Percentiles rank a stretch among this genome's conserved stretches.
Conservation (phyloP, 805 yeast species). For the Kazachstania kunashirensis region DNA sequence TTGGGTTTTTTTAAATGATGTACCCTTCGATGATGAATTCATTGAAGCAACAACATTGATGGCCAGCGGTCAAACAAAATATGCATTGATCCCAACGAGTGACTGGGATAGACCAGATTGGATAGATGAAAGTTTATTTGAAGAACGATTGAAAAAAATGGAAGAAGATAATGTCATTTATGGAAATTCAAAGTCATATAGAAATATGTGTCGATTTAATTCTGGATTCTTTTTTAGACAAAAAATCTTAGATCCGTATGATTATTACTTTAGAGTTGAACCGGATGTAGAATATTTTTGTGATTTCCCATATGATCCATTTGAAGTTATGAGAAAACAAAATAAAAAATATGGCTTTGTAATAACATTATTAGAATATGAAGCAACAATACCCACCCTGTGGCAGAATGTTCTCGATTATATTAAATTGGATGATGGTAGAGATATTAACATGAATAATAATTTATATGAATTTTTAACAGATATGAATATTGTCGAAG, state of each 20-base stretch:
- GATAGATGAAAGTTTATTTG: slow-evolving; percentile 51
- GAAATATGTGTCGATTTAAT: slow-evolving; percentile 94
- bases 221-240: slow-evolving; percentile 86
- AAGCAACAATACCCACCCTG: slow-evolving; percentile 74
- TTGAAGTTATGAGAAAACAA: slow-evolving; percentile 65
- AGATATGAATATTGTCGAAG: slow-evolving; percentile 39
- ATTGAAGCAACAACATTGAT: slow-evolving; percentile 48
- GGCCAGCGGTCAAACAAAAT: slow-evolving; percentile 56
- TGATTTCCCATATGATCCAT: slow-evolving; percentile 79
- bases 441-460: slow-evolving; percentile 38
- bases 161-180: slow-evolving; percentile 44
- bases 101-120: slow-evolving; percentile 73
- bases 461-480: slow-evolving; percentile 36
- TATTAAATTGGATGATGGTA: slow-evolving; percentile 38
- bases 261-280: slow-evolving; percentile 92
- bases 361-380: slow-evolving; percentile 71
- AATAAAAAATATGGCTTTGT: slow-evolving; percentile 82
- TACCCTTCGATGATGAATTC: slow-evolving; percentile 54
- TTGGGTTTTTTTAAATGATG: slow-evolving; percentile 74
- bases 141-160: slow-evolving; percentile 38
- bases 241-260: slow-evolving; percentile 57
- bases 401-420: slow-evolving; percentile 68
- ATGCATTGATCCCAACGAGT: slow-evolving; percentile 52
- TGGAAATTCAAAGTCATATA: slow-evolving; percentile 56
- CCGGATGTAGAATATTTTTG: slow-evolving; percentile 85